phyloP scores from a whole-genome alignment of 1,139 yeast species.

The Saccharomycopsis crataegensis region DNA sequence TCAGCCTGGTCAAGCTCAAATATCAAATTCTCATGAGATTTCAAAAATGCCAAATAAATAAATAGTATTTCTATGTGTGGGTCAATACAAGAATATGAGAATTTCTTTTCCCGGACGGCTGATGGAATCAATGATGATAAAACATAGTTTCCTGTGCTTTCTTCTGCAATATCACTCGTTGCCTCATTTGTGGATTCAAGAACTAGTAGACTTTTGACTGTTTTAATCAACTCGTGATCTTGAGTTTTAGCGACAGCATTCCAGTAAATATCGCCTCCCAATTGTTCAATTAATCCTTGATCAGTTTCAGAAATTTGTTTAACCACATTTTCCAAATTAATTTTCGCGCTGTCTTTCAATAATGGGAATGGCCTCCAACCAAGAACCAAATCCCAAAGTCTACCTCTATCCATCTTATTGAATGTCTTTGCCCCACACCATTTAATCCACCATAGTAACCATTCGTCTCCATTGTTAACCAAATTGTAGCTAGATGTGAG shows the following conservation, averaged over 20 bases:
- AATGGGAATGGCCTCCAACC: conserved; percentile 58
- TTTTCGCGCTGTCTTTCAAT: neutral
- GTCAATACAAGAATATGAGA: conserved; percentile 64
- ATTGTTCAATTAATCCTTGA: neutral
- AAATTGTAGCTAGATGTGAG: conserved; percentile 45
- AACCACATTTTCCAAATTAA: neutral
- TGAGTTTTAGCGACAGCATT: conserved; percentile 28
- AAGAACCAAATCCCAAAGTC: conserved; percentile 80
- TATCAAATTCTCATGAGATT: conserved; percentile 69
- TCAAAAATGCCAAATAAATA: conserved; percentile 69
- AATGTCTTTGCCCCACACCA: conserved; percentile 88
- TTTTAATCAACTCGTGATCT: conserved; percentile 14
- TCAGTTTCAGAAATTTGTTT: conserved; percentile 1
- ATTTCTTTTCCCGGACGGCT: conserved; percentile 17
- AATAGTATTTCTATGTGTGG: conserved; percentile 76
- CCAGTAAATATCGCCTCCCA: conserved; percentile 31
- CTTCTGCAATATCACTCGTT: neutral
- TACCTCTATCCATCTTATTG: conserved; percentile 73
- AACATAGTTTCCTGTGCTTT: neutral
- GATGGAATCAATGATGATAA: neutral
- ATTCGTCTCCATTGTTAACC: conserved; percentile 62
- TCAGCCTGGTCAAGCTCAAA: conserved; percentile 88
- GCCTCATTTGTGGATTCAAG: neutral
- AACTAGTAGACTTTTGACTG: neutral
- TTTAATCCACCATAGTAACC: conserved; percentile 94